Evolutionary conservation across 1,284 basidiomycete species (phyloP), one percentile per base, ranked within the genome.

Genomic region (Marasmius oreades): DNA sequence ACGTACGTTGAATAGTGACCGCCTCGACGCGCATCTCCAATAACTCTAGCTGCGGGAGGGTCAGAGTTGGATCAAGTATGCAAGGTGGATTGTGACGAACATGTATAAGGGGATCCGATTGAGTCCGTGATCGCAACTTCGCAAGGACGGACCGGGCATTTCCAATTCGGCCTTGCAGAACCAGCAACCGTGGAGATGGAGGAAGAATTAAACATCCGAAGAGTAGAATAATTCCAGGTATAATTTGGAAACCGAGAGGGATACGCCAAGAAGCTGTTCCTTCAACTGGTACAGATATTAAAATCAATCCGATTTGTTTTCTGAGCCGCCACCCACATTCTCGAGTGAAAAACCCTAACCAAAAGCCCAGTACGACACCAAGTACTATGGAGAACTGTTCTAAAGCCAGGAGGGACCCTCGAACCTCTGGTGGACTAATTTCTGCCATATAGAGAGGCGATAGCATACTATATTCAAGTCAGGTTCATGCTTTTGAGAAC

Each of bases 391-490:
- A 81, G 48, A 91, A 77, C 60, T 93, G 90, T 66, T 93, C 90
- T 1, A 93, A 75, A 0, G 89, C 84, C 69, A 92, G 79, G 34
- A 93, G 78, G 0, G 90, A 88, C 5, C 90, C 90, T n/a, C 91
- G 79, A 0, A 89, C 77, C 70, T 92, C 90, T 0, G 90, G 88
- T 14, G 90, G 81, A 59, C 85, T 85, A 45, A 93, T 90, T 70
- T 93, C 90, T 0, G 89, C 85, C 77, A 92, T 91, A 69, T 92
- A 93, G 5, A 93, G 71, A 0, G 88, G 88, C 0, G 84, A 84
- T 14, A 92, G 76, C 84, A 89, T 91, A 63, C 87, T 90, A 37
- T 5, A 36, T 43, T 12, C 24, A 20, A 56, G 58, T 53, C 50
- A 50, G 8, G 45, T 53, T 39, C 44, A 33, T 18, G 18, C 37